Conservation (phyloP, 2,329 filamentous ascomycete genomes). For the Emergomyces pasteurianus region DNA sequence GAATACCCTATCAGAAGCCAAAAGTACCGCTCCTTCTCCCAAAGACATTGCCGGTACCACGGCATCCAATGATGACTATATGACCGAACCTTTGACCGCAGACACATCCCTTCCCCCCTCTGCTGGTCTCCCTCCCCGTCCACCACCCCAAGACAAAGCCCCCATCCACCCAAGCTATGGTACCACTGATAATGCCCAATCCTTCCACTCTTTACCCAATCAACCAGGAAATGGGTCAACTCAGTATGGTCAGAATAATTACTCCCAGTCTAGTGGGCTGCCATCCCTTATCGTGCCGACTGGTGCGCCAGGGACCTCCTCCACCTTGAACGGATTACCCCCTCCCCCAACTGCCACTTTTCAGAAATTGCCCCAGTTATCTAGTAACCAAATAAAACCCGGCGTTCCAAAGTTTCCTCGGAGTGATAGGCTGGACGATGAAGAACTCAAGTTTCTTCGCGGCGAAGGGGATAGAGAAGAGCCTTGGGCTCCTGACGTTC, state of each 20-base stretch:
- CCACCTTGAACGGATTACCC: slow-evolving; percentile 25
- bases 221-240: slow-evolving; percentile 17
- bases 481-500: slow-evolving; percentile 38
- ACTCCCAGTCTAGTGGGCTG: slow-evolving; percentile 16
- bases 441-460: neutral
- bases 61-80: slow-evolving; percentile 15
- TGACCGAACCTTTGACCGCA: slow-evolving; percentile 20
- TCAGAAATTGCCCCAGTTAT: slow-evolving; percentile 17
- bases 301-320: slow-evolving; percentile 25
- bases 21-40: slow-evolving; percentile 14
- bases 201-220: slow-evolving; percentile 27
- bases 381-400: neutral
- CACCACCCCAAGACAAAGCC: slow-evolving; percentile 33
- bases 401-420: slow-evolving; percentile 2
- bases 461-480: slow-evolving; percentile 26
- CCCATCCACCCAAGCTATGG: slow-evolving; percentile 27
- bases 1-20: slow-evolving; percentile 34
- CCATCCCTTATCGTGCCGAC: slow-evolving; percentile 14
- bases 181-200: slow-evolving; percentile 26
- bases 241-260: slow-evolving; percentile 22
- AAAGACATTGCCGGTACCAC: slow-evolving; percentile 16
- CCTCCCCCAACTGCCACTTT: slow-evolving; percentile 32
- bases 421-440: neutral
- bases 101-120: slow-evolving; percentile 21
- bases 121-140: slow-evolving; percentile 33